Percentiles rank a stretch among this genome's conserved stretches.
These are phyloP conservation scores for Pharus latifolius DNA, from an alignment of 176 grass and related monocot genomes.

Conservation along the genomic window DNA sequence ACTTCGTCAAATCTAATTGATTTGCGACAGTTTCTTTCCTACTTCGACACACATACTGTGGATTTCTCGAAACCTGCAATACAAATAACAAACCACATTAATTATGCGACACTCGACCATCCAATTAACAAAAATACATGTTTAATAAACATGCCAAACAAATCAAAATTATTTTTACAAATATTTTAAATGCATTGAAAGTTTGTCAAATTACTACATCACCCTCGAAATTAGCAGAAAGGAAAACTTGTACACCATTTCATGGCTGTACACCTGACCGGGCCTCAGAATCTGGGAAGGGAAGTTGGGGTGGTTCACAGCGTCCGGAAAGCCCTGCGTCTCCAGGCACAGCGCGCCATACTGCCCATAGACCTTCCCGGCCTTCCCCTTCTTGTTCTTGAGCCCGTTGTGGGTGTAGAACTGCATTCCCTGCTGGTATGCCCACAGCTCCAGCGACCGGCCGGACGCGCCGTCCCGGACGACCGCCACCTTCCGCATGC, in stretches of 20 bases:
- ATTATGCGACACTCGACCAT: too few relatives aligned
- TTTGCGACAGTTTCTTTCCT: too few relatives aligned
- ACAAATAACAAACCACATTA: too few relatives aligned
- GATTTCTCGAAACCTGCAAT: too few relatives aligned
- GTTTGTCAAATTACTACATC: too few relatives aligned
- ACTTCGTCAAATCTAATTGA: too few relatives aligned
- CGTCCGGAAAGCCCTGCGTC: conserved; percentile 68
- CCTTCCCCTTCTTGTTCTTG: conserved; percentile 42
- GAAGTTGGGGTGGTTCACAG: conserved; percentile 84
- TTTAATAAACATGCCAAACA: too few relatives aligned
- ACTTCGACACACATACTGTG: too few relatives aligned
- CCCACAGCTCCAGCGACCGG: conserved; percentile 53
- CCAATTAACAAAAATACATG: too few relatives aligned
- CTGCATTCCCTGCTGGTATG: conserved; percentile 66
- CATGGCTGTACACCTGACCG: conserved; percentile 52
- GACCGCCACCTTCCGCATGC: conserved; percentile 41
- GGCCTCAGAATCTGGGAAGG: conserved; percentile 58
- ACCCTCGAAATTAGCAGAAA: too few relatives aligned
- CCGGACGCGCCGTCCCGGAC: conserved; percentile 39
- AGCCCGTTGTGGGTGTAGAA: conserved; percentile 59
- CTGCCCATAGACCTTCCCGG: conserved; percentile 28
- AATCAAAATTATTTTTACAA: too few relatives aligned
- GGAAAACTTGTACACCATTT: conserved; percentile 62
- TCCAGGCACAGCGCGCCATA: conserved; percentile 49
- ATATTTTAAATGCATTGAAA: too few relatives aligned